phyloP scores from a whole-genome alignment of 371 early-diverging fungal genomes.

The Apophysomyces ossiformis region DNA sequence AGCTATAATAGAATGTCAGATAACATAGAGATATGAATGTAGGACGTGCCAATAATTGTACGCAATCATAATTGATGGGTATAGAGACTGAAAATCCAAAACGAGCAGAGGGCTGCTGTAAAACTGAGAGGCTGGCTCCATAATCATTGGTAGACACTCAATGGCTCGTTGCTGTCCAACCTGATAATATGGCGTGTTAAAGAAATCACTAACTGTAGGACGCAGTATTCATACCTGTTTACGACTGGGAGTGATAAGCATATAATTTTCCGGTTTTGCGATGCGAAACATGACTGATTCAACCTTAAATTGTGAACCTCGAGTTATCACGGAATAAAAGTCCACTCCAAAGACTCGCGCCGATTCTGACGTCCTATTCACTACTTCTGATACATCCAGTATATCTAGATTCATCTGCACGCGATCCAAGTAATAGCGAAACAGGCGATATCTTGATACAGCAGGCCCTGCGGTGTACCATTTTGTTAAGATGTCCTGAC shows the following conservation, averaged over 20 bases:
- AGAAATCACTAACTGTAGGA: background rate
- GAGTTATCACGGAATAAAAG: conserved; percentile 81
- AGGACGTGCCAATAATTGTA: conserved; percentile 83
- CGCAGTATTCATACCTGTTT: conserved; percentile 53
- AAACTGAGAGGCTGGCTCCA: conserved; percentile 85
- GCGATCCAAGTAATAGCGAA: conserved; percentile 72
- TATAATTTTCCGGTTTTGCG: conserved; percentile 77
- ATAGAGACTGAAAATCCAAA: conserved; percentile 90
- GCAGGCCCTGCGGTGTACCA: conserved; percentile 65
- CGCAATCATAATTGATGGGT: conserved; percentile 94
- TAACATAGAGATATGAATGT: background rate
- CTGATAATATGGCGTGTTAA: conserved; percentile 23
- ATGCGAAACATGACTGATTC: conserved; percentile 88
- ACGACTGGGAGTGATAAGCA: conserved; percentile 66
- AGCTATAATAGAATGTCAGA: conserved; percentile 43
- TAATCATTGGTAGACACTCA: conserved; percentile 84
- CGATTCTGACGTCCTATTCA: conserved; percentile 81
- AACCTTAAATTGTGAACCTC: conserved; percentile 91
- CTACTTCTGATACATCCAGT: conserved; percentile 71
- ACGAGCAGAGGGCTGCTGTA: conserved; percentile 86
- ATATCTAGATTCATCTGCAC: conserved; percentile 70
- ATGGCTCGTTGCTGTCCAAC: conserved; percentile 75
- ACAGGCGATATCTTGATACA: conserved; percentile 61
- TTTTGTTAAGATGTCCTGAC: conserved; percentile 55
- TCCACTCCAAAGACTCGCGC: conserved; percentile 89